phyloP scores from a whole-genome alignment of 2,329 filamentous ascomycete genomes.

The Penicillium verrucosum region DNA sequence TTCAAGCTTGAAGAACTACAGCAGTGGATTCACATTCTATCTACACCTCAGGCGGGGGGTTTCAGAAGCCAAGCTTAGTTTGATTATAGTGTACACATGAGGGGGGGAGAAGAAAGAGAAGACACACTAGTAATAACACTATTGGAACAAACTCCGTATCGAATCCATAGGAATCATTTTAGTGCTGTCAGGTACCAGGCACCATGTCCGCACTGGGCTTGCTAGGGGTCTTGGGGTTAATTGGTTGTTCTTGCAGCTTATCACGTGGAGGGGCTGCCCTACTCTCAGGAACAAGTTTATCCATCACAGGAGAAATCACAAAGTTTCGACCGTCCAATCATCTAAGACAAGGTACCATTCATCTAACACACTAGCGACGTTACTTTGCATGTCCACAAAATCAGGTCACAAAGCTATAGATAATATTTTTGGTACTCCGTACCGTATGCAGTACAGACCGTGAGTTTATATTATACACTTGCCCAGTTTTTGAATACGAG shows the following conservation, averaged over 20 bases:
- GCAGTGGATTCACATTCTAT: not conserved
- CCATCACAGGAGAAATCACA: not conserved
- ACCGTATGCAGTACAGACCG: not conserved
- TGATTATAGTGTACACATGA: not conserved
- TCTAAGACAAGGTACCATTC: not conserved
- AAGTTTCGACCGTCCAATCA: slow-evolving; percentile 3
- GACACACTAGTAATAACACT: not conserved
- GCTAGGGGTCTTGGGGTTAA: not conserved
- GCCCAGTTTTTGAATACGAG: not conserved
- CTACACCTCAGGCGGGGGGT: not conserved
- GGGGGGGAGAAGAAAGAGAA: not conserved
- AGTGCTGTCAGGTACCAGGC: not conserved
- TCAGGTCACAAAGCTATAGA: not conserved
- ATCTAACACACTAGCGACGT: not conserved
- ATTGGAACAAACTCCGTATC: not conserved
- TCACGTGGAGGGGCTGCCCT: slow-evolving; percentile 3
- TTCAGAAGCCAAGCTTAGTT: not conserved
- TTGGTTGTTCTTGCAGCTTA: not conserved
- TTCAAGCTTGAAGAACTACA: not conserved
- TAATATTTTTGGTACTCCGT: not conserved
- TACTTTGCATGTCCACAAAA: not conserved
- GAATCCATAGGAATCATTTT: not conserved
- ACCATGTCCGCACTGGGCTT: not conserved
- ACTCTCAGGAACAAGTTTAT: not conserved
- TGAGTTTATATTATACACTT: not conserved